Base-by-base conservation (phyloP, 2,329 filamentous ascomycete genomes). In the Colletotrichum sp. region DNA sequence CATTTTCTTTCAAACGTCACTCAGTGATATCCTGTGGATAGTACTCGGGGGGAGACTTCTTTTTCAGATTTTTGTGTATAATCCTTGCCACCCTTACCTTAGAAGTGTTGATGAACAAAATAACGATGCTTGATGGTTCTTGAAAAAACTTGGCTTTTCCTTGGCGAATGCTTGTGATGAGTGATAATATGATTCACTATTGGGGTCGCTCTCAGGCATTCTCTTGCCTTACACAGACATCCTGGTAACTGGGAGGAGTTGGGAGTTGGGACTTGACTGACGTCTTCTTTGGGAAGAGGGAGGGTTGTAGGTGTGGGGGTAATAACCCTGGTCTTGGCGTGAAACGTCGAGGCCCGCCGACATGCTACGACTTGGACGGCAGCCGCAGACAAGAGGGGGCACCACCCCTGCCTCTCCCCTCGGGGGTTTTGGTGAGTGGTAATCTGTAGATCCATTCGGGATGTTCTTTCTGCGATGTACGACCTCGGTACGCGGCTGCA, bases 11-110 rank as follows among this genome's bases (percentile, higher is more conserved):
- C 60, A 52, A 52, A 52, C 43, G 43, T 52, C 32, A 72, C 58
- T 75, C 66, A 39, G 66, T 75, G 64, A 75, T 68, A 75, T 69
- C 70, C 74, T 75, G 74, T 60, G 73, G 73, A 73, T 75, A 69
- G 43, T 52, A 22, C 58, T 65, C 60, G 34, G 60, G 73, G 64
- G 43, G 43, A 52, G 12, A 25, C 43, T 52, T 25, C 56, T 28
- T 67, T 58, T 28, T 34, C 30, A 52, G 43, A 52, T 25, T 52
- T 52, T 52, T 73, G 34, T 73, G 64, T 74, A 73, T 68, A 73
- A 48, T 69, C 48, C 64, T 1, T 48, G 39, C 39, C 2, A n/a
- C 39, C 39, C 39, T n/a, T 73, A 30, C 74, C 64, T 48, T 73
- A 65, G 64, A 43, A 22, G 36, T 62, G 70, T 60, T 58, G 32